Evolutionary conservation across 2,329 filamentous ascomycete species (phyloP).

Genomic region (Mycosphaerella sp.): DNA sequence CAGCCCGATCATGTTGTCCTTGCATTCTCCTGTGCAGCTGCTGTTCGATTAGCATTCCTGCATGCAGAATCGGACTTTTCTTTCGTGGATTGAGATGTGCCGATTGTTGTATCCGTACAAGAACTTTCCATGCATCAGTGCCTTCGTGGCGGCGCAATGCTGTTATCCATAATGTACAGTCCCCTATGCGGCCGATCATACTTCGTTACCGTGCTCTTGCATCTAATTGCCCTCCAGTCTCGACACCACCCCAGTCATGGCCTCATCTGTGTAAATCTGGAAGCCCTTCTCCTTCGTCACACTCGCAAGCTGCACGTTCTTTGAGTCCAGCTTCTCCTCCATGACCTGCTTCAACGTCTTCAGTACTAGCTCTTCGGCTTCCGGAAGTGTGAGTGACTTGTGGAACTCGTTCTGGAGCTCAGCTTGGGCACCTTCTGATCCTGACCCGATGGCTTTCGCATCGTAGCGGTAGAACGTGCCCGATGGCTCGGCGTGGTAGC

Average conservation of each 20-base stretch:
- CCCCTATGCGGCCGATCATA: slow-evolving; percentile 8
- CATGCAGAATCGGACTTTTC: background rate
- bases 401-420: slow-evolving; percentile 99
- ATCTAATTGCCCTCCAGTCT: slow-evolving; percentile 55
- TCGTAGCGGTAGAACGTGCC: slow-evolving; percentile 99
- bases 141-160: slow-evolving; percentile 17
- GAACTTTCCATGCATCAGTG: slow-evolving; percentile 7
- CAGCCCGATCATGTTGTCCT: no score
- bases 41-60: background rate
- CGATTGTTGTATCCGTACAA: background rate
- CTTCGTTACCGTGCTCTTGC: slow-evolving; percentile 9
- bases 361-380: slow-evolving; percentile 90
- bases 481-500: slow-evolving; percentile 94
- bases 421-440: slow-evolving; percentile 93
- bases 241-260: slow-evolving; percentile 90
- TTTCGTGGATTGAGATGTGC: background rate
- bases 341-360: slow-evolving; percentile 99
- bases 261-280: slow-evolving; percentile 95
- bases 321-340: slow-evolving; percentile 98
- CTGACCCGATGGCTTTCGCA: slow-evolving; percentile 96
- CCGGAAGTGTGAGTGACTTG: slow-evolving; percentile 86
- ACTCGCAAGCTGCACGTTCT: slow-evolving; percentile 97
- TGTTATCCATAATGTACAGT: slow-evolving; percentile 20
- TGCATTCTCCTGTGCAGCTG: no score
- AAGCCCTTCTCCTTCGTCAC: slow-evolving; percentile 98